Percentiles rank a stretch among this genome's conserved stretches.
Evolutionary conservation across 345 rosid species (phyloP).

Genomic region (Eucalyptus albens): DNA sequence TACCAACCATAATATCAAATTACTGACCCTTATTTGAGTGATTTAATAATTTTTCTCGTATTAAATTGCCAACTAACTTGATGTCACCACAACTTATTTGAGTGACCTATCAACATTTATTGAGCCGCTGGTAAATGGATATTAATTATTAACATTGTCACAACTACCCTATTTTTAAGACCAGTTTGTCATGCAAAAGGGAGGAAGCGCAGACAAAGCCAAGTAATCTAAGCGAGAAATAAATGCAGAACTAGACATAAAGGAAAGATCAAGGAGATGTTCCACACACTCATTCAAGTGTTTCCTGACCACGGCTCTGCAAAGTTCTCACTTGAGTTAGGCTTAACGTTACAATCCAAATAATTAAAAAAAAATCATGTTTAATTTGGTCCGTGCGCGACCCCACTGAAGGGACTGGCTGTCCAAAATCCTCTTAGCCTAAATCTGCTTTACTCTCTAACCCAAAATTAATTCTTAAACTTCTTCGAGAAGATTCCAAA

Average conservation of each 20-base stretch:
- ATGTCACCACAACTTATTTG: too few species aligned
- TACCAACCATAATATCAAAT: too few species aligned
- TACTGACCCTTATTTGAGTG: too few species aligned
- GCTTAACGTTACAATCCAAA: background rate
- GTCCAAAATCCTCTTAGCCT: background rate
- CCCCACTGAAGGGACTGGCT: background rate
- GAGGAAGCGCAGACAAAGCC: background rate
- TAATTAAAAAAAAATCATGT: background rate
- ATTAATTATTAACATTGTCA: too few species aligned
- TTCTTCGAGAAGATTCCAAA: background rate
- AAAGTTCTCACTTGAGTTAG: background rate
- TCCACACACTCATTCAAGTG: background rate
- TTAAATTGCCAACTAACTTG: too few species aligned
- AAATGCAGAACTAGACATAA: background rate
- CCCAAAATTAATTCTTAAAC: background rate
- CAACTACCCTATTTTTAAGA: too few species aligned
- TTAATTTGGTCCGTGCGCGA: background rate
- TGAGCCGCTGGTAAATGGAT: too few species aligned
- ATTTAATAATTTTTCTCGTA: too few species aligned
- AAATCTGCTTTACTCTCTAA: background rate
- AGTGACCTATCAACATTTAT: too few species aligned
- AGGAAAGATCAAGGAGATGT: background rate
- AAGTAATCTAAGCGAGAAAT: background rate
- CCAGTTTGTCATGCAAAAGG: background rate
- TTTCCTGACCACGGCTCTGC: background rate